Conservation (phyloP, 441 rosid species). For the Populus hybrid region DNA sequence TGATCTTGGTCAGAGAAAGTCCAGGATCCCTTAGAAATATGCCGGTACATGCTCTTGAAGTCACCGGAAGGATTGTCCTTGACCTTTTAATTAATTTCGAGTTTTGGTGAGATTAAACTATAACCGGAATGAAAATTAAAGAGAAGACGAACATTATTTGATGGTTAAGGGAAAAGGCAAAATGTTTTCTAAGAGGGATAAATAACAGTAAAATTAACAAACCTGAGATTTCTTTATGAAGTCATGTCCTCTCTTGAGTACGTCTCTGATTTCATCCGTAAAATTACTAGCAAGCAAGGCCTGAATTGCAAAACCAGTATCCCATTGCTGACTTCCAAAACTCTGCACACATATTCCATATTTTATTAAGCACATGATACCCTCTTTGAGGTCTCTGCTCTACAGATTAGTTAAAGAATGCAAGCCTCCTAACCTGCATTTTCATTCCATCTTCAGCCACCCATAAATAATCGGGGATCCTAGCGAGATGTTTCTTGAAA, state of each 20-base stretch:
- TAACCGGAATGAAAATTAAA: background rate
- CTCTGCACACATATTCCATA: conserved; percentile 23
- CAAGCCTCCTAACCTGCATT: conserved; percentile 37
- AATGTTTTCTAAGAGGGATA: too few relatives aligned
- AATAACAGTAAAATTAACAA: background rate
- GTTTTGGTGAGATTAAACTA: too few relatives aligned
- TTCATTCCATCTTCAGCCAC: conserved; percentile 67
- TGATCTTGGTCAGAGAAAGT: conserved; percentile 57
- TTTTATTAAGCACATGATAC: background rate
- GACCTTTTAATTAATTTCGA: conserved; percentile 22
- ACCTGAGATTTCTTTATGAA: conserved; percentile 56
- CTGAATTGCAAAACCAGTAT: conserved; percentile 41
- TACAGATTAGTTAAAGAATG: background rate
- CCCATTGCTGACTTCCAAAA: conserved; percentile 68
- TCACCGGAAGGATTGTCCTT: conserved; percentile 45
- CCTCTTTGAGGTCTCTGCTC: background rate
- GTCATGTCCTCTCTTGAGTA: conserved; percentile 43
- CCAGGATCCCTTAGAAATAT: conserved; percentile 53
- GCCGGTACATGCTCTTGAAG: conserved; percentile 40
- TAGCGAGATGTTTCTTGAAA: conserved; percentile 51
- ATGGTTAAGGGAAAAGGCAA: background rate
- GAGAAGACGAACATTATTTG: background rate
- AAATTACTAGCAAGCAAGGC: conserved; percentile 42
- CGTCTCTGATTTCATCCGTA: conserved; percentile 34
- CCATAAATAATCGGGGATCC: conserved; percentile 54